phyloP scores from a whole-genome alignment of 1,139 yeast species.

The Chernovozyma sophiae-reginae region DNA sequence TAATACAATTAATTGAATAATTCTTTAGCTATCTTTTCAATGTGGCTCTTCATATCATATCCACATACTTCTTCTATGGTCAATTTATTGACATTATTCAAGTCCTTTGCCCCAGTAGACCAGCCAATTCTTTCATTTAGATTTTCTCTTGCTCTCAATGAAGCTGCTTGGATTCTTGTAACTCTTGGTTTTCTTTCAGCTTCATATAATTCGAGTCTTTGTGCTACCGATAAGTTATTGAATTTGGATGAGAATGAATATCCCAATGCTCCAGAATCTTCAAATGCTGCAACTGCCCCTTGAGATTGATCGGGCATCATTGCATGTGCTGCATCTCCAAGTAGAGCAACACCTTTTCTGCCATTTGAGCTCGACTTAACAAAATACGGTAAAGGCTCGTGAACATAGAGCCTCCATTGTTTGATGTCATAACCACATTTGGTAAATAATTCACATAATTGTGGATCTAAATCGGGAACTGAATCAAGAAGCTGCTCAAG shows the following conservation, averaged over 20 bases:
- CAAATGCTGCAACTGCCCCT: slow-evolving; percentile 31
- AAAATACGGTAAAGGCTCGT: slow-evolving; percentile 22
- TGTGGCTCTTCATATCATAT: slow-evolving; percentile 21
- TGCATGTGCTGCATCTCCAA: slow-evolving; percentile 25
- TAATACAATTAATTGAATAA: background rate
- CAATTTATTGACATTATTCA: slow-evolving; percentile 17
- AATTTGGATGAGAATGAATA: slow-evolving; percentile 17
- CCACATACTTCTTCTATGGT: slow-evolving; percentile 29
- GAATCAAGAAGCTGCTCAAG: slow-evolving; percentile 15
- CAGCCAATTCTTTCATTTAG: slow-evolving; percentile 27
- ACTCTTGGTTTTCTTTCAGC: slow-evolving; percentile 22
- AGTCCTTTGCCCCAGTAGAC: slow-evolving; percentile 15
- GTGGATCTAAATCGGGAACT: slow-evolving; percentile 19
- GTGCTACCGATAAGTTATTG: slow-evolving; percentile 13
- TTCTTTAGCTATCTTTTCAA: slow-evolving; percentile 9
- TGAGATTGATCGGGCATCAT: slow-evolving; percentile 28
- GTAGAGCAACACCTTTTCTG: slow-evolving; percentile 12
- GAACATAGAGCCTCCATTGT: slow-evolving; percentile 27
- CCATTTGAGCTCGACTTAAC: slow-evolving; percentile 13
- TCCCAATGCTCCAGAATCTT: slow-evolving; percentile 18
- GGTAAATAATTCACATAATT: slow-evolving; percentile 17
- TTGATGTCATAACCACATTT: slow-evolving; percentile 25
- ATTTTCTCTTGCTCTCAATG: slow-evolving; percentile 25
- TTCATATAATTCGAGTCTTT: slow-evolving; percentile 20
- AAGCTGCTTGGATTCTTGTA: slow-evolving; percentile 23